Evolutionary conservation across 2,329 filamentous ascomycete species (phyloP).

Genomic region (Alternaria ventricosa): DNA sequence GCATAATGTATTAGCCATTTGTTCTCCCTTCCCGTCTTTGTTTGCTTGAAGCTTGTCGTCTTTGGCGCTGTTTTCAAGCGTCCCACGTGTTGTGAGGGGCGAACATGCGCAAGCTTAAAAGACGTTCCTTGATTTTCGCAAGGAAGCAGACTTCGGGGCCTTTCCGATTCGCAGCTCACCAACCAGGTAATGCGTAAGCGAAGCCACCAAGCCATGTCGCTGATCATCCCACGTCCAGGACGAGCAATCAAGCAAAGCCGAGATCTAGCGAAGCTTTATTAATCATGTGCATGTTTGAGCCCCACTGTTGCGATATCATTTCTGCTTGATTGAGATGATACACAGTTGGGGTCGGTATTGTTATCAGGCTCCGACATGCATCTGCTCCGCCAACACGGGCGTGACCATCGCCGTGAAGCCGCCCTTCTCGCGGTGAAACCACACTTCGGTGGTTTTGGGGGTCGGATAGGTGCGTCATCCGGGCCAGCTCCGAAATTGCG

Average conservation of each 20-base stretch:
- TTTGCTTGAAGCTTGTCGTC: neutral
- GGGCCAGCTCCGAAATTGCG: neutral
- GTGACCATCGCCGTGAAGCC: neutral
- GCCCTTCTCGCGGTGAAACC: neutral
- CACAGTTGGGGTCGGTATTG: neutral
- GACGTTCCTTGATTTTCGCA: neutral
- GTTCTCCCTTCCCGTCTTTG: neutral
- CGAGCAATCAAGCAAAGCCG: constrained; percentile 2
- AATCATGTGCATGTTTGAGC: neutral
- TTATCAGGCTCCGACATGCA: neutral
- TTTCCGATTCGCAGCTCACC: neutral
- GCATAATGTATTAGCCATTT: constrained; percentile 1
- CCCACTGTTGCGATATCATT: neutral
- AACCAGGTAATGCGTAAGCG: neutral
- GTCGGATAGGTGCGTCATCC: neutral
- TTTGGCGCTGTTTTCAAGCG: neutral
- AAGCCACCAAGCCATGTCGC: neutral
- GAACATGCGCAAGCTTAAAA: neutral
- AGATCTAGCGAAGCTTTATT: constrained; percentile 2
- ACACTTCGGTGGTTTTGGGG: neutral
- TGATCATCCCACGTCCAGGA: neutral
- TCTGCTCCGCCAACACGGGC: neutral
- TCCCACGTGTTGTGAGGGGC: neutral
- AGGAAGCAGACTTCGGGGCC: neutral
- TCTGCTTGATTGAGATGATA: neutral